phyloP scores from a whole-genome alignment of 1,284 basidiomycete species.

The Marasmius tenuissimus region DNA sequence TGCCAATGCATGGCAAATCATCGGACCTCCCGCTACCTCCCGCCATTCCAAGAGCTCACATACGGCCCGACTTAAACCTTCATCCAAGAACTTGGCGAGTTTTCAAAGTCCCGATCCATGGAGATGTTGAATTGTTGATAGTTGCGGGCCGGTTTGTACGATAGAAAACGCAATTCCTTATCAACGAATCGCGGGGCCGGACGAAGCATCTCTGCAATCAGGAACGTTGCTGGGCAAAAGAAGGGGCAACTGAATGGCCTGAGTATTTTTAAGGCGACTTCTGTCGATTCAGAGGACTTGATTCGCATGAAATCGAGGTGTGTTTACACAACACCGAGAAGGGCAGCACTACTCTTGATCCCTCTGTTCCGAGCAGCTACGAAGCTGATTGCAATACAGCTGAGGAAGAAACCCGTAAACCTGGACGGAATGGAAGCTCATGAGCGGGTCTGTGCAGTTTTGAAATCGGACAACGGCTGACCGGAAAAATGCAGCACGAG shows the following conservation, averaged over 20 bases:
- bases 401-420: slow-evolving; percentile 77
- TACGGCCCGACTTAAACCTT: too few species aligned
- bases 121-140: too few species aligned
- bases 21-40: too few species aligned
- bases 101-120: too few species aligned
- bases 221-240: too few species aligned
- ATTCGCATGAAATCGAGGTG: not conserved
- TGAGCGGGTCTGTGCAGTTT: slow-evolving; percentile 2
- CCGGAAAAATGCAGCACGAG: slow-evolving; percentile 83
- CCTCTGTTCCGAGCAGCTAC: slow-evolving; percentile 68
- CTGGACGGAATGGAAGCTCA: slow-evolving; percentile 31
- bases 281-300: not conserved
- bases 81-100: too few species aligned
- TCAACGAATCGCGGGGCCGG: too few species aligned
- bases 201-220: too few species aligned
- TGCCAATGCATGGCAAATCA: too few species aligned
- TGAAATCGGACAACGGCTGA: slow-evolving; percentile 24
- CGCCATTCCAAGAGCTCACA: too few species aligned
- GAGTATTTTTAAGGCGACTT: not conserved
- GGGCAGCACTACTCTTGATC: slow-evolving; percentile 58
- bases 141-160: too few species aligned
- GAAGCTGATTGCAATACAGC: slow-evolving; percentile 75
- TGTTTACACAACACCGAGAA: slow-evolving; percentile 57
- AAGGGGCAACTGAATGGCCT: not conserved
- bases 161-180: too few species aligned